phyloP scores from a whole-genome alignment of 305 asterid genomes.

The Solanum aculeatissimum region DNA sequence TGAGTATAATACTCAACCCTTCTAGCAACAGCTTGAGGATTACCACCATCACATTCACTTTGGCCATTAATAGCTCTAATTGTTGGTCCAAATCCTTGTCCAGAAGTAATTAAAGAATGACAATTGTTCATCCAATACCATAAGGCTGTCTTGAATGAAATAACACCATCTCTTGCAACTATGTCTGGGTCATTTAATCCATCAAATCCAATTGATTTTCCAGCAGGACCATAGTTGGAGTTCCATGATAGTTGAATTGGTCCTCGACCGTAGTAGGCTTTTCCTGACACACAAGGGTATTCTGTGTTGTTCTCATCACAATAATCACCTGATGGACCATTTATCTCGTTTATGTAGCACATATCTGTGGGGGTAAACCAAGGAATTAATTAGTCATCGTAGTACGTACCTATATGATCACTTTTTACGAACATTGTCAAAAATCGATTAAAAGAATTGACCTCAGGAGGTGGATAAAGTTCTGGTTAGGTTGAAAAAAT shows the following conservation, averaged over 20 bases:
- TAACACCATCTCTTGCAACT: background rate
- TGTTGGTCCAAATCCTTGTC: slow-evolving; percentile 11
- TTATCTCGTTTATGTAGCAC: slow-evolving; percentile 7
- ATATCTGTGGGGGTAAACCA: background rate
- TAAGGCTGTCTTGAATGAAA: slow-evolving; percentile 16
- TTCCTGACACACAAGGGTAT: slow-evolving; percentile 4
- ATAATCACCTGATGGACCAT: background rate
- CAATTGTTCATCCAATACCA: slow-evolving; percentile 19
- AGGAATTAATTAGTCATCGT: background rate
- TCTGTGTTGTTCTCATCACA: background rate
- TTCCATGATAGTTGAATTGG: slow-evolving; percentile 12
- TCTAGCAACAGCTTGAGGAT: background rate
- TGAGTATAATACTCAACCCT: slow-evolving; percentile 2
- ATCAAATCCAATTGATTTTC: background rate
- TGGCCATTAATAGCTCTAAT: background rate
- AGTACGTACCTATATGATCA: background rate
- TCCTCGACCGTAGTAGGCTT: slow-evolving; percentile 8
- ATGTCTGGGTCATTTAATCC: slow-evolving; percentile 2
- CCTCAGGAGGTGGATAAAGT: background rate
- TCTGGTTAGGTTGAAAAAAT: background rate
- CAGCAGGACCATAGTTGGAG: slow-evolving; percentile 6
- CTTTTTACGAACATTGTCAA: background rate
- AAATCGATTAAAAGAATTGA: too few species aligned
- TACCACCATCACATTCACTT: background rate
- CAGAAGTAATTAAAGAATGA: slow-evolving; percentile 5